Percentiles rank a stretch among this genome's conserved stretches.
Evolutionary conservation across 2,329 filamentous ascomycete genomes (phyloP).

Genomic region (Thielaviopsis punctulata): DNA sequence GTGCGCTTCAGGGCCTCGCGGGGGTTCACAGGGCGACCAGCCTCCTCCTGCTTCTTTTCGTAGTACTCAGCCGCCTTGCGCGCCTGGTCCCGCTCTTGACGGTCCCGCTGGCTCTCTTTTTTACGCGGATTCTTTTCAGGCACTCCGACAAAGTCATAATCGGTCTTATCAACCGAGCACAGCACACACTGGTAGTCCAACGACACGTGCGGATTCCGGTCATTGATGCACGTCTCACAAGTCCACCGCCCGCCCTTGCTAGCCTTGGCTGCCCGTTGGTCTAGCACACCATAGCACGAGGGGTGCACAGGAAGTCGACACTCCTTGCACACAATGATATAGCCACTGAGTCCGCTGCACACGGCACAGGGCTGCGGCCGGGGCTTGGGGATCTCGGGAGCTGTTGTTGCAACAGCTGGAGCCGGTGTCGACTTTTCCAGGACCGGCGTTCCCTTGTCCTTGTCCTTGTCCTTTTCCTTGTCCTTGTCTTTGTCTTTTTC

Average conservation of each 20-base stretch:
- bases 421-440: conserved; percentile 29
- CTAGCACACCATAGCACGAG: conserved; percentile 73
- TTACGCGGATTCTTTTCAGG: conserved; percentile 40
- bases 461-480: conserved; percentile 6
- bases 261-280: conserved; percentile 34
- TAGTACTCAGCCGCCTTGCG: conserved; percentile 68
- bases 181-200: conserved; percentile 88
- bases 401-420: background rate
- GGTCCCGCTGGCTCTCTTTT: conserved; percentile 86
- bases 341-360: conserved; percentile 59
- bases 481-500: conserved; percentile 4
- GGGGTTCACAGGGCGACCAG: conserved; percentile 66
- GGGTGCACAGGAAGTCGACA: conserved; percentile 86
- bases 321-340: conserved; percentile 64
- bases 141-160: conserved; percentile 69
- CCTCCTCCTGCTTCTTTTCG: conserved; percentile 63
- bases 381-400: conserved; percentile 44
- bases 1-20: conserved; percentile 87
- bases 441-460: conserved; percentile 1
- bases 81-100: conserved; percentile 67
- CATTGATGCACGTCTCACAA: conserved; percentile 91
- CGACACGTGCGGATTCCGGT: conserved; percentile 82
- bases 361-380: conserved; percentile 70
- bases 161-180: conserved; percentile 67
- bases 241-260: conserved; percentile 56